Base-by-base conservation (phyloP, 2,329 filamentous ascomycete species). In the Aspergillus clavatus region DNA sequence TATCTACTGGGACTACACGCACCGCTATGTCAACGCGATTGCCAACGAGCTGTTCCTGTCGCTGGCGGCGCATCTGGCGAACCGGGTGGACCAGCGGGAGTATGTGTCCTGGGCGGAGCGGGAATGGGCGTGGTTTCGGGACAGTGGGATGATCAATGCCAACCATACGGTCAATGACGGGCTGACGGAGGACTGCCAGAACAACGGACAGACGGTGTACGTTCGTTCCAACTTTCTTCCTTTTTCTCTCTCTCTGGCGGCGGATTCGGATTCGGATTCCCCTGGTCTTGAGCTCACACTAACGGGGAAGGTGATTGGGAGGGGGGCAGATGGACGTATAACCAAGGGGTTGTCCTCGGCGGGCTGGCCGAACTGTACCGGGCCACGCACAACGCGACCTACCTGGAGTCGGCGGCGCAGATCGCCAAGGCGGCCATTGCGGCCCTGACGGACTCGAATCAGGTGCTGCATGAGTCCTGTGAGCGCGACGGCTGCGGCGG, bases 321-420 rank as follows among this genome's bases (percentile, higher is more conserved):
- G n/a, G n/a, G n/a, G n/a, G 29, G 5, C 26, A 67, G 67, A 8
- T 81, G 72, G 68, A 72, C 73, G 0, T 82, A 82, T 60, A 81
- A 81, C 53, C 80, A 84, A 60, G 81, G 81, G 7, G 78, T 83
- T 1, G 71, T 83, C 18, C 72, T 84, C 5, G 58, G 77, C 10
- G 80, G 74, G 0, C 70, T 84, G 0, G 73, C 76, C 2, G 78
- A 83, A 51, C 67, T 82, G 14, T 66, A 68, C 49, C 60, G 54
- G 27, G 74, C 73, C 0, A 63, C 70, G 0, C 59, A 67, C 0
- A 65, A 79, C 51, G n/a, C 38, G 0, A 50, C 54, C 4, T 73
- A 76, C 42, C 56, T 80, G 12, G 51, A 63, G 4, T 58, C 61
- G 2, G 78, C 78, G 2, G 58, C 62, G 29, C 52, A 48, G 12